Evolutionary conservation across 2,329 filamentous ascomycete genomes (phyloP), one percentile per base, ranked within the genome.

Genomic region (Amauroascus niger): DNA sequence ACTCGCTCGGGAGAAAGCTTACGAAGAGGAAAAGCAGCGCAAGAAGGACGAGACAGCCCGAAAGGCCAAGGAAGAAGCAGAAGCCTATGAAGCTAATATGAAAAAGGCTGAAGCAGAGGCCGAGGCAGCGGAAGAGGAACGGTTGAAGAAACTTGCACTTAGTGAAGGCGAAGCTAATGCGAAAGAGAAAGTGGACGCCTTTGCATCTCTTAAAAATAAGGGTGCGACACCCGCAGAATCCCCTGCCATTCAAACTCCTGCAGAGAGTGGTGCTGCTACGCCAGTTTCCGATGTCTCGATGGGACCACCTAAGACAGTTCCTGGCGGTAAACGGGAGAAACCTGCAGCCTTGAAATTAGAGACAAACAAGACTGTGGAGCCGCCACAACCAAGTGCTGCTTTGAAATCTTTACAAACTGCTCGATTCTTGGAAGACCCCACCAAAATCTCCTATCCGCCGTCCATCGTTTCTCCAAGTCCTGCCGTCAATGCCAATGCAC

Each of bases 371-470:
- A 76, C 86, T 35, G 81, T 95, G 22, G 91, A 98, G 74, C 86
- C 91, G 51, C 83, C 88, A 51, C 90, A 96, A 71, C 91, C 91
- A 14, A 97, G 88, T 59, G 88, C 93, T 55, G 91, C 90, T 57
- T 85, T 98, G 67, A 90, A 95, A 70, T 87, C 91, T 7, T 79
- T 98, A 58, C 91, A 93, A 74, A 91, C 89, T 16, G 88, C 93
- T 53, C 86, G 90, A 49, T 91, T 95, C 75, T 76, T 98, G 54
- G 81, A 85, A 48, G 82, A 91, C 58, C 82, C 90, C 59, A 84
- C 82, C 64, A 82, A 87, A 63, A 78, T 88, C 57, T 79, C 85
- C 39, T 98, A 98, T 68, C 91, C 93, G 14, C 74, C 81, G 3
- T 86, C 87, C 52, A 86, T 97, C 67, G 81, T 79, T 57, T 95